These are phyloP conservation scores for Suillus placidus DNA, from an alignment of 768 basidiomycete genomes.

Conservation along the genomic window DNA sequence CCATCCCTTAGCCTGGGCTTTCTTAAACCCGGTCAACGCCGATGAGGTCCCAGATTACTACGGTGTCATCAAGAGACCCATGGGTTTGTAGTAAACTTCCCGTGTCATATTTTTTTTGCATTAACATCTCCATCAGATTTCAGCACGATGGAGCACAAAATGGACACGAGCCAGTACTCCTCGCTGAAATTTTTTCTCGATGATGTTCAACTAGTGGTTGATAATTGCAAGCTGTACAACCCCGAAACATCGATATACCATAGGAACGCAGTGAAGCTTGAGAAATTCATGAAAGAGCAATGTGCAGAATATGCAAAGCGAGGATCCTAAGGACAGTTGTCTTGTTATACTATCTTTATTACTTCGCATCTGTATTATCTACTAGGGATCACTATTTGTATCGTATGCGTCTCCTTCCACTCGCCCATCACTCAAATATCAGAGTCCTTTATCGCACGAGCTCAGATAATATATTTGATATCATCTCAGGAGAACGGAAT, in stretches of 20 bases:
- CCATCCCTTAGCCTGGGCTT: conserved; percentile 87
- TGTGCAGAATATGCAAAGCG: conserved; percentile 34
- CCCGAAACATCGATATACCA: conserved; percentile 77
- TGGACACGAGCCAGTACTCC: conserved; percentile 84
- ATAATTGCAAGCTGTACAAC: conserved; percentile 91
- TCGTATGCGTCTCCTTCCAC: background rate
- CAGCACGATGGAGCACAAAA: conserved; percentile 83
- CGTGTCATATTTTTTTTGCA: background rate
- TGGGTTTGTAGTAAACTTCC: conserved; percentile 65
- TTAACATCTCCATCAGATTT: conserved; percentile 58
- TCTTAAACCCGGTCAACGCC: conserved; percentile 75
- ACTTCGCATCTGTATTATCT: conserved; percentile 5
- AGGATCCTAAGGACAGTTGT: conserved; percentile 6
- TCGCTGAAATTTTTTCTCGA: conserved; percentile 72
- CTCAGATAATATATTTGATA: background rate
- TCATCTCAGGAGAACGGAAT: background rate
- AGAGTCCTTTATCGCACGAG: background rate
- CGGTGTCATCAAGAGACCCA: conserved; percentile 85
- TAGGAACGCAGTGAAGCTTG: conserved; percentile 83
- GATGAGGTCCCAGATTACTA: conserved; percentile 89
- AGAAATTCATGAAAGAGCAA: conserved; percentile 70
- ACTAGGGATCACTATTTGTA: background rate
- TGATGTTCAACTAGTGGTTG: conserved; percentile 84
- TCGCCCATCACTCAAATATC: background rate
- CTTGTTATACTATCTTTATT: conserved; percentile 11